These are phyloP conservation scores for Quercus dentata DNA, from an alignment of 306 rosid genomes.

Conservation along the genomic window DNA sequence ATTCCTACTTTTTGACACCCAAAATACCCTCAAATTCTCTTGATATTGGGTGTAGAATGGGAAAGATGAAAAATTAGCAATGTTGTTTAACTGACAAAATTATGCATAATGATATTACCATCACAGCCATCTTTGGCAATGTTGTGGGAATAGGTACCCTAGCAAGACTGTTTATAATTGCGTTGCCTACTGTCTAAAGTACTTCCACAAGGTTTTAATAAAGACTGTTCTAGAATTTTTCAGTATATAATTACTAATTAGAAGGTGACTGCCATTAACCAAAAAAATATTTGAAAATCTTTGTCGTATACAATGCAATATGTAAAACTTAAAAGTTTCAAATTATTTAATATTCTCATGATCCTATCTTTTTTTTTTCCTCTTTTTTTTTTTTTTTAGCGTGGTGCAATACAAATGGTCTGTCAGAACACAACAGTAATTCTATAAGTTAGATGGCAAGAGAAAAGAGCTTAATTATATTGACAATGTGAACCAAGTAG, in stretches of 20 bases:
- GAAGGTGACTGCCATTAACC: not conserved
- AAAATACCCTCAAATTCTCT: not conserved
- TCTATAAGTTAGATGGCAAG: not conserved
- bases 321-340: not conserved
- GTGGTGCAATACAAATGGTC: not conserved
- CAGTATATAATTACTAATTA: not conserved
- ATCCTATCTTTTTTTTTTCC: not conserved
- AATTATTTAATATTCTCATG: not conserved
- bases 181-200: not conserved
- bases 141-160: not conserved
- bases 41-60: not conserved
- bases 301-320: not conserved
- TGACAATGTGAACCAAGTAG: not conserved
- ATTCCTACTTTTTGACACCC: no score
- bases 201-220: not conserved
- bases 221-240: not conserved
- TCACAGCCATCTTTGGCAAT: not conserved
- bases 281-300: not conserved
- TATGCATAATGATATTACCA: not conserved
- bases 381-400: not conserved
- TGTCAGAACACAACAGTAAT: not conserved
- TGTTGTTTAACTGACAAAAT: not conserved
- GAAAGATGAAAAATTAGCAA: not conserved
- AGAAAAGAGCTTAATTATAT: not conserved
- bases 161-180: not conserved